Base-by-base conservation (phyloP, 306 rosid genomes). In the Cucumis sativus region DNA sequence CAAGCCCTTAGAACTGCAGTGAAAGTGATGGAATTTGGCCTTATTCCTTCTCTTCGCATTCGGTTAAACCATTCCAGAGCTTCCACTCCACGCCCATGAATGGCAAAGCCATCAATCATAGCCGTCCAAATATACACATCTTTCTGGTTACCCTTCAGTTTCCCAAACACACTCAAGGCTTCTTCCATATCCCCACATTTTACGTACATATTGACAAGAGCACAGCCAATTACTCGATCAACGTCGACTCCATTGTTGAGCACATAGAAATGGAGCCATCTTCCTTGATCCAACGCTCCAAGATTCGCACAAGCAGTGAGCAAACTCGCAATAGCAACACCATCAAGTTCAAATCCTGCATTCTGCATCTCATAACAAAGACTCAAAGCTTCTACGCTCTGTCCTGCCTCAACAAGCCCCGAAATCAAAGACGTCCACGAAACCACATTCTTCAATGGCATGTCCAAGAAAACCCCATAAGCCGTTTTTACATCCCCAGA, bases 241-340 rank as follows among this genome's bases (percentile, higher is more conserved):
- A 80, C 59, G 33, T 78, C 25, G 43, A 88, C 85, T 81, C 75
- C 75, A 9, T 86, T 81, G 72, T 77, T 74, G 75, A 79, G 79
- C 30, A 88, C 83, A 55, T 84, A 86, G 55, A 84, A 68, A 79
- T 83, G 88, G 70, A 88, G 84, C 85, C 85, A 83, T 77, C 61
- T 76, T 18, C 88, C 92, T 83, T 88, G 85, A 58, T 84, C 85
- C 76, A 86, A 77, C 67, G 86, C 81, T 82, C 88, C 92, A 33
- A 84, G 87, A 64, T 78, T 80, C 75, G 89, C 88, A 81, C 92
- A 88, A 58, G 92, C 92, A 66, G 89, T 81, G 75, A 88, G 85
- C 56, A 83, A 79, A 79, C 85, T 69, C 75, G 79, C 67, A 23
- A 88, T 77, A 11, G 81, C 74, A 69, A 83, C 76, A 23, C 45